A percentile compares a stretch with the other conserved stretches of the same genome.
Evolutionary conservation across 2,329 filamentous ascomycete species (phyloP).

Genomic region (Rhinocladiella mackenziei): DNA sequence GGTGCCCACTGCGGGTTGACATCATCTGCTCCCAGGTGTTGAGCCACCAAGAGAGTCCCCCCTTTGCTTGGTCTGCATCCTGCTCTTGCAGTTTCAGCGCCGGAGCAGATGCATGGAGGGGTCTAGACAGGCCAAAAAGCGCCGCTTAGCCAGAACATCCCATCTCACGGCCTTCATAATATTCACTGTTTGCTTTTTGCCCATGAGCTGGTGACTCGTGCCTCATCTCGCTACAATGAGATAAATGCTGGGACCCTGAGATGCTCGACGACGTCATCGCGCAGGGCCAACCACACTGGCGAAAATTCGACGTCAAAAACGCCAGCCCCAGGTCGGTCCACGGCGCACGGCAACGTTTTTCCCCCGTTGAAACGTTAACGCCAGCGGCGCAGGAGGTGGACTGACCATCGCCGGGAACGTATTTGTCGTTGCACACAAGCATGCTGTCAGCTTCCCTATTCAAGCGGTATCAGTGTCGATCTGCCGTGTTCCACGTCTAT

Average conservation of each 20-base stretch:
- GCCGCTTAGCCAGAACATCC: neutral
- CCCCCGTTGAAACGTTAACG: constrained; percentile 6
- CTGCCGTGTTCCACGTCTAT: constrained; percentile 13
- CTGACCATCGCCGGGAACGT: constrained; percentile 10
- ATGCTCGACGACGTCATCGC: constrained; percentile 20
- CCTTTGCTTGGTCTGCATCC: constrained; percentile 1
- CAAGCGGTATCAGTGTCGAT: constrained; percentile 16
- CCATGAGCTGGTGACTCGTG: neutral
- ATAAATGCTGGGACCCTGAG: constrained; percentile 7
- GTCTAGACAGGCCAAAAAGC: neutral
- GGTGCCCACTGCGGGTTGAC: constrained; percentile 11
- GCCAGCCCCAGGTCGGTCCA: too few species aligned
- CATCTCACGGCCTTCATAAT: too few species aligned
- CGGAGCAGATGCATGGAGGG: neutral
- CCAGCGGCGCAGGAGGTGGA: constrained; percentile 4
- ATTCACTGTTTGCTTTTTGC: too few species aligned
- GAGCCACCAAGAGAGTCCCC: neutral
- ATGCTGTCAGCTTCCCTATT: constrained; percentile 22
- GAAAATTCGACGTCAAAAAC: constrained; percentile 17
- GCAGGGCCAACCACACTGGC: constrained; percentile 5
- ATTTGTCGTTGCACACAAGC: constrained; percentile 9
- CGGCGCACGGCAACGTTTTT: too few species aligned
- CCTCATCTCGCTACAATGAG: neutral
- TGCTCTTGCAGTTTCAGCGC: neutral
- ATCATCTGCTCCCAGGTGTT: constrained; percentile 9